Conservation (phyloP, 176 grass and related monocot species). For the Pharus latifolius region DNA sequence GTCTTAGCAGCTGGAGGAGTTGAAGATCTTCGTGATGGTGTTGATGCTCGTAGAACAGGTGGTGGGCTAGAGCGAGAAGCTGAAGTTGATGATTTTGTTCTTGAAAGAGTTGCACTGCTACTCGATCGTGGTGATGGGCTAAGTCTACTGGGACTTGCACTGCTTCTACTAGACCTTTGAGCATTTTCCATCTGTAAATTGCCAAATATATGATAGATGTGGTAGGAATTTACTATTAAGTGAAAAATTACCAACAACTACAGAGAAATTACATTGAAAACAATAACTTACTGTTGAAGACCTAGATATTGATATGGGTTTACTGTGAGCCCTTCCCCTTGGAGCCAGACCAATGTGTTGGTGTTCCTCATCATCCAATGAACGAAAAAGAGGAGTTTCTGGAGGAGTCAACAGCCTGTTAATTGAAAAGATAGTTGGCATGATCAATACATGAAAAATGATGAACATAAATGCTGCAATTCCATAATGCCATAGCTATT, state of each 20-base stretch:
- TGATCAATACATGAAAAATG: neutral
- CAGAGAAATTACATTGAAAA: neutral
- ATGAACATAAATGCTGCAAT: neutral
- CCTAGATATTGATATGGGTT: constrained; percentile 52
- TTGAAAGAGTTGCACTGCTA: constrained; percentile 19
- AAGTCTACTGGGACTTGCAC: constrained; percentile 69
- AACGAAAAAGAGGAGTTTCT: constrained; percentile 87
- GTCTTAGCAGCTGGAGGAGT: constrained; percentile 56
- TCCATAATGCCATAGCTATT: neutral
- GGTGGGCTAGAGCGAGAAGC: constrained; percentile 60
- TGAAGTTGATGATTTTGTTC: constrained; percentile 58
- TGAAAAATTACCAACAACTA: neutral
- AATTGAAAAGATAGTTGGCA: neutral
- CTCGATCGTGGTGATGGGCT: constrained; percentile 58
- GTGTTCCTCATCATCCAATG: constrained; percentile 64
- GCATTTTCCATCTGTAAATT: constrained; percentile 46
- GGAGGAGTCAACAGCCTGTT: constrained; percentile 87
- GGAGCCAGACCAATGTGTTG: constrained; percentile 26
- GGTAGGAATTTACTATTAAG: neutral
- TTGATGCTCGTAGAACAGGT: constrained; percentile 31
- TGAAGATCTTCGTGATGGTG: constrained; percentile 40
- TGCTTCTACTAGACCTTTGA: constrained; percentile 70
- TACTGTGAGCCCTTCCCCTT: constrained; percentile 66
- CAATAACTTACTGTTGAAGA: constrained; percentile 48
- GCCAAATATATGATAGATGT: neutral